Percentiles rank a stretch among this genome's conserved stretches.
phyloP scores from a whole-genome alignment of 1,284 basidiomycete species.

The Schizopora paradoxa region DNA sequence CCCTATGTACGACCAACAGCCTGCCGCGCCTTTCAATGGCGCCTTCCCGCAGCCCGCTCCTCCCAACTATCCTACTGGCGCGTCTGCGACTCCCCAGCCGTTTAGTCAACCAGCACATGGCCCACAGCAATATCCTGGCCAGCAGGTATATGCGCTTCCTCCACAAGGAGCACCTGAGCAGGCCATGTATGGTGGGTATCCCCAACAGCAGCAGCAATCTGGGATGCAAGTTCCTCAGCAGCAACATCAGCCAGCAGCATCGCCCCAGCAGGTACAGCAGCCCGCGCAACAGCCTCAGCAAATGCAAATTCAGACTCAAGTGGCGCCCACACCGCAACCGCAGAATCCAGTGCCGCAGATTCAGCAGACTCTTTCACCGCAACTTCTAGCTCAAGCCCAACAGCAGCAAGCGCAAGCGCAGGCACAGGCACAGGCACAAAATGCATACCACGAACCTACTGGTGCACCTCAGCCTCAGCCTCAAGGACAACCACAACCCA shows the following conservation, averaged over 20 bases:
- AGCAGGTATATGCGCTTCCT: constrained; percentile 17
- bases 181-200: background rate
- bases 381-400: constrained; percentile 11
- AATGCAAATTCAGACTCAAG: constrained; percentile 12
- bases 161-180: background rate
- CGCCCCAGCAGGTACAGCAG: constrained; percentile 24
- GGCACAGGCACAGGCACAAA: constrained; percentile 21
- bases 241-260: constrained; percentile 24
- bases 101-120: constrained; percentile 19
- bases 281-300: constrained; percentile 27
- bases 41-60: constrained; percentile 29
- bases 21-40: constrained; percentile 39
- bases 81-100: constrained; percentile 16
- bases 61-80: constrained; percentile 1
- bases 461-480: constrained; percentile 20
- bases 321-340: constrained; percentile 7
- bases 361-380: constrained; percentile 22
- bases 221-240: constrained; percentile 22
- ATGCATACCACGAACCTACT: constrained; percentile 4
- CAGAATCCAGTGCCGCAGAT: too few species aligned
- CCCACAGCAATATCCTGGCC: constrained; percentile 24
- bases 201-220: constrained; percentile 18
- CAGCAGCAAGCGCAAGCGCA: constrained; percentile 26
- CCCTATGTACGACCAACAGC: constrained; percentile 28
- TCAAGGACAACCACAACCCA: constrained; percentile 16